phyloP scores from a whole-genome alignment of 176 grass and related monocot species.

The Dactylis glomerata region DNA sequence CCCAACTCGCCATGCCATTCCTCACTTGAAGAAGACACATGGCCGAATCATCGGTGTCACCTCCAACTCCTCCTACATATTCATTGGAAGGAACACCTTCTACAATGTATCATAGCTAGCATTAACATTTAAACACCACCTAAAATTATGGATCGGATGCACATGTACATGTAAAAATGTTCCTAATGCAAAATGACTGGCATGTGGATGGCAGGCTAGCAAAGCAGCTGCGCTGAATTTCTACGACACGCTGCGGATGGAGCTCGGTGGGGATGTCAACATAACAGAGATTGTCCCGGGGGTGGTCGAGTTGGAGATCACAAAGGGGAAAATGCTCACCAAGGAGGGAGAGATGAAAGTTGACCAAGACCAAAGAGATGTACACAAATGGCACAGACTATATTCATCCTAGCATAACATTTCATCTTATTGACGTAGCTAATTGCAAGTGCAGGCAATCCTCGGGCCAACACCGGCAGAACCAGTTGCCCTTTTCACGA shows the following conservation, averaged over 20 bases:
- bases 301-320: constrained; percentile 59
- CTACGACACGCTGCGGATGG: constrained; percentile 57
- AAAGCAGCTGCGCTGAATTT: constrained; percentile 54
- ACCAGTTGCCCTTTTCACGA: constrained; percentile 17
- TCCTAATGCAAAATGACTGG: neutral
- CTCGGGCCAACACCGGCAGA: constrained; percentile 39
- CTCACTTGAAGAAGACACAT: constrained; percentile 57
- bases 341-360: constrained; percentile 55
- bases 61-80: constrained; percentile 50
- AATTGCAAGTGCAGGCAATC: constrained; percentile 35
- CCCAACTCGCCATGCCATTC: constrained; percentile 47
- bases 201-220: constrained; percentile 36
- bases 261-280: constrained; percentile 35
- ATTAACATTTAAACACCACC: neutral
- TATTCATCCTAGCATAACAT: neutral
- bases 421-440: neutral
- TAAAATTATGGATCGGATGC: neutral
- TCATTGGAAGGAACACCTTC: constrained; percentile 55
- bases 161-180: neutral
- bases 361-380: constrained; percentile 54
- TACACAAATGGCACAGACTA: neutral
- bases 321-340: constrained; percentile 55
- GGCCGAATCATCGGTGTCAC: constrained; percentile 63
- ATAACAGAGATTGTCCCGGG: constrained; percentile 51
- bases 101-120: constrained; percentile 53